These are phyloP conservation scores for Chalciporus sphaerocephalus DNA, from an alignment of 768 basidiomycete genomes.

Conservation along the genomic window DNA sequence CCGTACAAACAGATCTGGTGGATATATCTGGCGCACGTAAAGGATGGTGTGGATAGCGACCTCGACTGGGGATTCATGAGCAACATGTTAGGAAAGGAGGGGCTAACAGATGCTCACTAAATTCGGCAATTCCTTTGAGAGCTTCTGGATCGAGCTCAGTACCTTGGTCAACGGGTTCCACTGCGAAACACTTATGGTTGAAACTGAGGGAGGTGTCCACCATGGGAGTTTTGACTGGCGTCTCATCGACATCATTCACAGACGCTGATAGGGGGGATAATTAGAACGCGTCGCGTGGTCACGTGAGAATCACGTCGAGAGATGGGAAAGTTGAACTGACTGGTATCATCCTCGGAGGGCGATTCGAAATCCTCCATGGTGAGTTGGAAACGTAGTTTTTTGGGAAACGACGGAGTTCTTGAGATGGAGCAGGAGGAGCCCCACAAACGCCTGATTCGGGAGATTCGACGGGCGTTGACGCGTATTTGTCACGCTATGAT, in stretches of 20 bases:
- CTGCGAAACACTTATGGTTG: conserved; percentile 32
- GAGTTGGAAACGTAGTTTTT: background rate
- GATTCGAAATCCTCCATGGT: background rate
- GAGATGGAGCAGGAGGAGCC: background rate
- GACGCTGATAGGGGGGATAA: background rate
- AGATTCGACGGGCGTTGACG: conserved; percentile 10
- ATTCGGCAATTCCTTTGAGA: conserved; percentile 62
- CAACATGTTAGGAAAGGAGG: background rate
- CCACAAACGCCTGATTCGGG: no score
- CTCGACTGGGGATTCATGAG: conserved; percentile 59
- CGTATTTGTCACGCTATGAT: conserved; percentile 8
- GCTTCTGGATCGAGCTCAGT: conserved; percentile 43
- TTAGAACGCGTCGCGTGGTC: background rate
- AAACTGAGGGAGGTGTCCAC: conserved; percentile 32
- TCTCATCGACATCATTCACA: background rate
- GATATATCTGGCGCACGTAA: conserved; percentile 88
- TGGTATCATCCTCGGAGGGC: background rate
- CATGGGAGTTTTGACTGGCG: conserved; percentile 12
- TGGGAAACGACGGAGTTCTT: background rate
- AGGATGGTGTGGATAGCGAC: conserved; percentile 91
- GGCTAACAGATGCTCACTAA: conserved; percentile 52
- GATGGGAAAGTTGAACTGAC: background rate
- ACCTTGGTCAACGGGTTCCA: background rate
- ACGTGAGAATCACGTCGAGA: background rate
- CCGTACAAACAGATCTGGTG: conserved; percentile 79